Evolutionary conservation across 331 rosid genomes (phyloP), one percentile per base, ranked within the genome.

Genomic region (Rhamnella rubrinervis): DNA sequence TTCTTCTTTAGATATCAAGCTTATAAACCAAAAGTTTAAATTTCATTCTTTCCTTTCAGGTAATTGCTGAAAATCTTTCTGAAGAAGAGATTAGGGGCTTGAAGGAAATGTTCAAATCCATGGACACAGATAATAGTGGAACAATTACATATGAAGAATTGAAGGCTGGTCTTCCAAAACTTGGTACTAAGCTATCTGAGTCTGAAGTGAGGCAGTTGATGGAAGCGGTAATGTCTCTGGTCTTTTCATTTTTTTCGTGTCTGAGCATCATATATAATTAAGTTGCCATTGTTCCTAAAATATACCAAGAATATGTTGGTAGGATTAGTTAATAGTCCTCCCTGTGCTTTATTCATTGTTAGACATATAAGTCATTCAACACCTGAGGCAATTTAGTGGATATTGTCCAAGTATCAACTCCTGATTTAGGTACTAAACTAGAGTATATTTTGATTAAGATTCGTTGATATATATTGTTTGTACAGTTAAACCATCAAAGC

Each of bases 121-220:
- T 93, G 91, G 98, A 93, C 77, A 93, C 98, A 17, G 98, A 93
- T 80, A 88, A 90, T 53, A 93, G 96, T 75, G 98, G 97, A 74
- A 93, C 98, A 64, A 82, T 93, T 68, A 93, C 98, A 59, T 93
- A 50, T 66, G 98, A 93, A 67, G 98, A 93, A 81, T 85, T 93
- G 78, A 88, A 90, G 63, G 98, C 92, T 37, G 98, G 98, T 75
- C 93, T 93, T 73, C 96, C 85, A 7, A 93, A 90, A 84, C 80
- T 93, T 20, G 97, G 97, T 63, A 86, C 84, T 46, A 93, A 87
- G 85, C 88, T 93, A 61, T 88, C 98, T 2, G 98, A 93, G 88
- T 85, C 97, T 46, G 97, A 93, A 90, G 92, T 85, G 68, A 93
- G 85, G 75, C 97, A 90, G 78, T 78, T 90, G 80, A 90, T 93